A percentile compares a stretch with the other conserved stretches of the same genome.
These are phyloP conservation scores for Alternaria alternata DNA, from an alignment of 2,329 filamentous ascomycete species.

Conservation along the genomic window DNA sequence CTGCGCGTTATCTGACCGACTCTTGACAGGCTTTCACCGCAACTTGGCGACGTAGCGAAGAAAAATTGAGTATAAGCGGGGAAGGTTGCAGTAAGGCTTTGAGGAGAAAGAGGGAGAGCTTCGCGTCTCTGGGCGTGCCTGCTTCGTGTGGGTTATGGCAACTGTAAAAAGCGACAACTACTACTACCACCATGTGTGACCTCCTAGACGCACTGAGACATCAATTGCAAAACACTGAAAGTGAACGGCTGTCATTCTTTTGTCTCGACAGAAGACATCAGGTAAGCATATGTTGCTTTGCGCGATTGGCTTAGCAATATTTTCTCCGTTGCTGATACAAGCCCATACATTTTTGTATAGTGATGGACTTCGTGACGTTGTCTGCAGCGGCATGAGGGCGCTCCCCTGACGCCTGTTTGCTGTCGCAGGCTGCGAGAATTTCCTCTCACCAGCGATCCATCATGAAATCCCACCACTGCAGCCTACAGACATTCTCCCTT, in stretches of 20 bases:
- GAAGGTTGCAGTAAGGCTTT: background rate
- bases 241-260: background rate
- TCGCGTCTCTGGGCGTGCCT: background rate
- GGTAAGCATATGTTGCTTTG: background rate
- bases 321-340: background rate
- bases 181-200: background rate
- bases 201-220: background rate
- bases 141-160: background rate
- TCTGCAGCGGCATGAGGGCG: background rate
- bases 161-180: background rate
- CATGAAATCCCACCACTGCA: background rate
- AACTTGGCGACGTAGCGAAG: slow-evolving; percentile 8
- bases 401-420: background rate
- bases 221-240: background rate
- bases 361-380: background rate
- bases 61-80: background rate
- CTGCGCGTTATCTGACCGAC: slow-evolving; percentile 18
- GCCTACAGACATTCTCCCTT: background rate
- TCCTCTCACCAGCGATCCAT: background rate
- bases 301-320: background rate
- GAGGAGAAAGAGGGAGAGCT: background rate
- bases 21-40: slow-evolving; percentile 13
- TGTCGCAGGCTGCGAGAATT: background rate
- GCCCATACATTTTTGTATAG: background rate
- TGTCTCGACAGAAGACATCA: background rate